Evolutionary conservation across 2,329 filamentous ascomycete species (phyloP), one percentile per base, ranked within the genome.

Genomic region (Magnaporthiopsis poae): DNA sequence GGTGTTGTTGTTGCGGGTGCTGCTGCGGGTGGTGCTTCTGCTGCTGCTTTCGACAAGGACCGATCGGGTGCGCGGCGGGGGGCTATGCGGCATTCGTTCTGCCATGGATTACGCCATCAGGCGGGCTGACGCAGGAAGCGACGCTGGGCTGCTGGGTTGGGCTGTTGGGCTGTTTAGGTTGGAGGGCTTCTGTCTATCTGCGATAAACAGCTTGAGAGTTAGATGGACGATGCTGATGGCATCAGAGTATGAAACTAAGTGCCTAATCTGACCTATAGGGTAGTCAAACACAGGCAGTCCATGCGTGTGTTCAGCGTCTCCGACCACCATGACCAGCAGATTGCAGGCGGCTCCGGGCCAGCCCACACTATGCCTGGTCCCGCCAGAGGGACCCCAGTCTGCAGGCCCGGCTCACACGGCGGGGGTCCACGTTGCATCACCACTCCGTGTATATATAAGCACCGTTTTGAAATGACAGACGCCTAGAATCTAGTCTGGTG

Each of bases 71-170:
- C 80, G 80, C 79, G 75, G 75, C 72, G 56, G 46, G 46, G 46
- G 63, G 36, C 35, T 65, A 60, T 31, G 59, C 59, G 56, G 78
- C 77, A 77, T 86, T 86, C 81, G 84, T 82, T 86, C 84, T 86
- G 84, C 84, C 85, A 87, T 87, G 83, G 82, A 84, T 84, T 86
- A 87, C 84, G 84, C 84, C 84, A 87, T 87, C 77, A 80, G 83
- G 80, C 82, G 79, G 77, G 77, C 69, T 66, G 71, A 69, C 69
- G 68, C 69, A 62, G 31, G 62, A 35, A 35, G 35, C 62, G 62
- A 39, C 62, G 35, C 18, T 46, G 63, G 25, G 62, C 29, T 29
- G 36, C 11, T 15, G 36, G 35, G 35, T 15, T 39, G 35, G 35
- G 35, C 35, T 36, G 35, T 9, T 12, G 35, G 35, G 35, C 12